A percentile compares a stretch with the other conserved stretches of the same genome.
Evolutionary conservation across 495 filamentous ascomycete genomes (phyloP).

Genomic region (Xylaria castorea): DNA sequence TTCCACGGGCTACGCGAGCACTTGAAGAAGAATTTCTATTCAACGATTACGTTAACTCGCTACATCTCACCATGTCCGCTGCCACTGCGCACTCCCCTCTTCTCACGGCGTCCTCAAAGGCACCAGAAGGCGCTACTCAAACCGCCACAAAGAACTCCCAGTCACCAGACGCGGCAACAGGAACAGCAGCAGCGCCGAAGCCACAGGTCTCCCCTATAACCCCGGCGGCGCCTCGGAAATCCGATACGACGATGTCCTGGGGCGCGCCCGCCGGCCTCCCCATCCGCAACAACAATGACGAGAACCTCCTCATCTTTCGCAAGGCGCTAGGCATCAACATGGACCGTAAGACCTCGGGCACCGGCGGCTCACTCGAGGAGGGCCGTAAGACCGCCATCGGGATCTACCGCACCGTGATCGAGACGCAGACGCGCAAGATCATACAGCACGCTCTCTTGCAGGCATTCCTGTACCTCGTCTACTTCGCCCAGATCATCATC

Average conservation of each 20-base stretch:
- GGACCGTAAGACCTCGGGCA: constrained; percentile 29
- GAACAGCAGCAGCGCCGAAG: constrained; percentile 25
- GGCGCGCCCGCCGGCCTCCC: constrained; percentile 49
- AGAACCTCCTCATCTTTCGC: constrained; percentile 54
- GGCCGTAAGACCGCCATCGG: constrained; percentile 46
- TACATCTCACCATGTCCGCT: not conserved
- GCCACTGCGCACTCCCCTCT: constrained; percentile 5
- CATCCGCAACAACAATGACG: constrained; percentile 49
- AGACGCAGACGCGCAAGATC: constrained; percentile 39
- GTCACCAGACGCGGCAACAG: constrained; percentile 14
- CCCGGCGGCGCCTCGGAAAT: constrained; percentile 16
- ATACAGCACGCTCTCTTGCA: constrained; percentile 37
- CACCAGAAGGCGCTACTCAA: not conserved
- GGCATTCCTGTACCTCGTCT: constrained; percentile 44
- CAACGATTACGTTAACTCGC: not conserved
- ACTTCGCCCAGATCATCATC: constrained; percentile 54
- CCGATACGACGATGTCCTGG: constrained; percentile 42
- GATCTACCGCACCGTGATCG: constrained; percentile 46
- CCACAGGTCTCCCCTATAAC: constrained; percentile 19
- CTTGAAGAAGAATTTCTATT: not conserved
- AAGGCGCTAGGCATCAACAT: constrained; percentile 53
- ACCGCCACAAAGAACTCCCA: constrained; percentile 10
- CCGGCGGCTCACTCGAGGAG: constrained; percentile 45
- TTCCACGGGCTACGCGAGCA: not conserved
- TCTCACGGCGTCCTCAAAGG: not conserved